Conservation (phyloP, 2,329 filamentous ascomycete species). For the Drechslerella dactyloides region DNA sequence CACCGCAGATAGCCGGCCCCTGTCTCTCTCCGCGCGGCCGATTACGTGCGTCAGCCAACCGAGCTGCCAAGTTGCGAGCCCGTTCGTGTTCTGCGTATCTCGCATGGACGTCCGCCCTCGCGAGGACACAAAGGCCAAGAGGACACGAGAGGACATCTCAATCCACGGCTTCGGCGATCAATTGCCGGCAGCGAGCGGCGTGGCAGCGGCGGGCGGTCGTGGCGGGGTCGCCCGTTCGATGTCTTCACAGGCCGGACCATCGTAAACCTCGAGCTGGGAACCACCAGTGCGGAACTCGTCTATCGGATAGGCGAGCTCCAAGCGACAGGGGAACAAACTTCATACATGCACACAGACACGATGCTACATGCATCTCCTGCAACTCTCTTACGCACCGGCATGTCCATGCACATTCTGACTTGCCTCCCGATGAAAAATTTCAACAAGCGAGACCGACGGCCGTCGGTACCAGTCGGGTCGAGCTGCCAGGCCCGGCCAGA, state of each 20-base stretch:
- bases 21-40: background rate
- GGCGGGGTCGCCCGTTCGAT: too few species aligned
- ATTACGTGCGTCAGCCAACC: constrained; percentile 9
- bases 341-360: background rate
- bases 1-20: constrained; percentile 9
- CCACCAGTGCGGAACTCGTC: constrained; percentile 26
- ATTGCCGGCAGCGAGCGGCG: too few species aligned
- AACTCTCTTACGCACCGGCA: background rate
- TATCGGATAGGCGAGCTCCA: constrained; percentile 51
- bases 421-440: too few species aligned
- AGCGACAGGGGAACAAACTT: constrained; percentile 31
- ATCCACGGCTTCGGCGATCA: too few species aligned
- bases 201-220: too few species aligned
- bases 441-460: background rate
- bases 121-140: too few species aligned
- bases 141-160: too few species aligned
- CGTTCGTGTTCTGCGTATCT: background rate
- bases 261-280: background rate
- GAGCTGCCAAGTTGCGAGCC: background rate
- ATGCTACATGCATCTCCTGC: background rate
- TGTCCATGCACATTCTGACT: too few species aligned
- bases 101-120: too few species aligned
- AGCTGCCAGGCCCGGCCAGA: constrained; percentile 50
- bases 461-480: constrained; percentile 49
- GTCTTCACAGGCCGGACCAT: background rate